Base-by-base conservation (phyloP, 202 grass and related monocot species). In the Bolboschoenoplectus hybrid region DNA sequence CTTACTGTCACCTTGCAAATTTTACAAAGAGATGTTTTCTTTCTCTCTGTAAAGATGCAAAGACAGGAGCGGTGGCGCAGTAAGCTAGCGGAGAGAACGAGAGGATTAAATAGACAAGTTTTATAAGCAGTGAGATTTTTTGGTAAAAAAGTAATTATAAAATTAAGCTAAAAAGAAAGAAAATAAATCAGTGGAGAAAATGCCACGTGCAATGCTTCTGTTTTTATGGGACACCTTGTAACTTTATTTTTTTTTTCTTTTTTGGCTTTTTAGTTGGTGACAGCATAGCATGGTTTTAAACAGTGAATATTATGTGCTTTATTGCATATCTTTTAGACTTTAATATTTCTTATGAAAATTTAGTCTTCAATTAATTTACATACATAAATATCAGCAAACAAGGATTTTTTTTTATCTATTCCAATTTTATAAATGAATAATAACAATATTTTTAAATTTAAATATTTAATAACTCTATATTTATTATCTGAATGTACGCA, bases 21-120 rank as follows among this genome's bases (percentile, higher is more conserved):
- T 17, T 38, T 57, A 57, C 74, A 79, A 56, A 58, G 7, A 26
- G 7, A 40, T 58, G 74, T 1, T 14, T 38, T 17, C 9, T 38
- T 6, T 80, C 50, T 57, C 13, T 60, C 60, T 43, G 75, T 60
- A 60, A 60, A 16, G 14, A 41, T 78, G 74, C 58, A 78, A 79
- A 41, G 52, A 58, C 34, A 56, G 40, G 74, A 39, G 32, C 74
- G 51, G 74, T 78, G 51, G 16, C 49, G 39, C 74, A 17, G 51
- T 57, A 55, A 77, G 6, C 35, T 4, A 80, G 52, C 75, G 52
- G 75, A 80, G 75, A 80, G 32, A 78, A 78, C 74, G 74, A 78
- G 74, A 77, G 34, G 14, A 34, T 17, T 38, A 77, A 38, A n/a
- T 26, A 52, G 9, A 51, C 19, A 51, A 26, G 8, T 58, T 80